A percentile compares a stretch with the other conserved stretches of the same genome.
Conservation (phyloP, 2,329 filamentous ascomycete genomes). For the Colletotrichum brevisporum region DNA sequence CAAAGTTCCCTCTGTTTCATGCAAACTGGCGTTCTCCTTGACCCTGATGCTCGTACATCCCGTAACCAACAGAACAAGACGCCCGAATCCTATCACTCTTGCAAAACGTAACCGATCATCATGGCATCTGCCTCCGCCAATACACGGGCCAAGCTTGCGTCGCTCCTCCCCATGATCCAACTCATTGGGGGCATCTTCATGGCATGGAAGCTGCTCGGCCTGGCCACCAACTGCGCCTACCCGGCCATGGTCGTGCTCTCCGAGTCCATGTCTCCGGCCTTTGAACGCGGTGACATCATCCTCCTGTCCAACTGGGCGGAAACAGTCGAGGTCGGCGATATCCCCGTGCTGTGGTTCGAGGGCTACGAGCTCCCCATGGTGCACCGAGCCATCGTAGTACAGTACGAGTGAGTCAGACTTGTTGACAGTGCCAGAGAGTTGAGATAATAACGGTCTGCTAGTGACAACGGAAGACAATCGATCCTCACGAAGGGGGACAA, state of each 20-base stretch:
- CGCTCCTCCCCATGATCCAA: neutral
- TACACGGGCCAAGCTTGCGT: neutral
- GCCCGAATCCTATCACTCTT: neutral
- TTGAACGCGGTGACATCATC: neutral
- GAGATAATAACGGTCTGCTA: neutral
- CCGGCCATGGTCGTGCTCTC: constrained; percentile 4
- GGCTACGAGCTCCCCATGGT: neutral
- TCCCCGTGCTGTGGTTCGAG: neutral
- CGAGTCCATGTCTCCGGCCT: neutral
- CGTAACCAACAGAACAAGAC: neutral
- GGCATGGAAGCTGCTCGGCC: neutral
- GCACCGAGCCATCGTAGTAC: neutral
- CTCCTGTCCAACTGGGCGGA: neutral
- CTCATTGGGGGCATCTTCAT: neutral
- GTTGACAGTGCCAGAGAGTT: too few relatives aligned
- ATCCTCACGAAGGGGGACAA: constrained; percentile 19
- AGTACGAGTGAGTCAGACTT: neutral
- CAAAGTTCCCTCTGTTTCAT: too few relatives aligned
- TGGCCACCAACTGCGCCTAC: neutral
- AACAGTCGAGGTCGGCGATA: neutral
- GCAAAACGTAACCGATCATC: neutral
- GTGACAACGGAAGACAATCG: neutral
- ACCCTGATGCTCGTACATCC: too few relatives aligned
- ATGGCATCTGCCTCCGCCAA: neutral
- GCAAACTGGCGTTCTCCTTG: too few relatives aligned